These are phyloP conservation scores for Linderniella brevidens DNA, from an alignment of 257 asterid species.

Conservation along the genomic window DNA sequence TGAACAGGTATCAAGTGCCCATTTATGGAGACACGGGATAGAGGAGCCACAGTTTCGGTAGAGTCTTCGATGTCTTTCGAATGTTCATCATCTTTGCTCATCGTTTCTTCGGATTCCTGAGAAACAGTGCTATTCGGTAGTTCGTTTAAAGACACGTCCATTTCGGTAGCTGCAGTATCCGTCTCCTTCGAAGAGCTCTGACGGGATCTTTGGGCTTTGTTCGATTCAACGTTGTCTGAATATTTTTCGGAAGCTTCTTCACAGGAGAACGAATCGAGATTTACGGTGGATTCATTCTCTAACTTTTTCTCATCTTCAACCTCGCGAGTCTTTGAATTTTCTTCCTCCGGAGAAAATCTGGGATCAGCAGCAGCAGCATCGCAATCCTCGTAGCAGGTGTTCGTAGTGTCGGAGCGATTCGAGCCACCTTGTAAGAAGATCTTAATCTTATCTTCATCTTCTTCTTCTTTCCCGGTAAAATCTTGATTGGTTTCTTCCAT, in stretches of 20 bases:
- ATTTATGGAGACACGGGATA: conserved; percentile 44
- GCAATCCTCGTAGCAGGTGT: too few relatives aligned
- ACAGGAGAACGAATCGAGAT: background rate
- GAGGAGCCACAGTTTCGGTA: conserved; percentile 31
- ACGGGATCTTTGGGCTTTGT: conserved; percentile 29
- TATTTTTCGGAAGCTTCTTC: too few relatives aligned
- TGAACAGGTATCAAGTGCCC: conserved; percentile 58
- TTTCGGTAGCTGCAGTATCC: conserved; percentile 43
- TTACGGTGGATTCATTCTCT: conserved; percentile 45
- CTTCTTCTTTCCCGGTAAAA: conserved; percentile 34
- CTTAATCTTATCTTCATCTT: too few relatives aligned
- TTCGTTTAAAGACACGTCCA: conserved; percentile 42
- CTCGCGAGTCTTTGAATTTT: too few relatives aligned
- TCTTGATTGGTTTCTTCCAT: conserved; percentile 27
- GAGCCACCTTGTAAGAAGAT: too few relatives aligned
- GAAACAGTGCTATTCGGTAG: conserved; percentile 33
- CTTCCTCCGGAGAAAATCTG: too few relatives aligned
- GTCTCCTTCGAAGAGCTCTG: conserved; percentile 41
- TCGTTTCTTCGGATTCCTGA: conserved; percentile 38
- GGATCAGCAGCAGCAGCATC: too few relatives aligned
- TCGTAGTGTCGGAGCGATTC: too few relatives aligned
- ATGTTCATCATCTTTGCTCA: conserved; percentile 35
- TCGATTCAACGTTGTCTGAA: conserved; percentile 26
- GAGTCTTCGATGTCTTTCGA: conserved; percentile 52
- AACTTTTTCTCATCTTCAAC: conserved; percentile 16